A percentile compares a stretch with the other conserved stretches of the same genome.
phyloP scores from a whole-genome alignment of 2,329 filamentous ascomycete genomes.

The Colletotrichum sp. region DNA sequence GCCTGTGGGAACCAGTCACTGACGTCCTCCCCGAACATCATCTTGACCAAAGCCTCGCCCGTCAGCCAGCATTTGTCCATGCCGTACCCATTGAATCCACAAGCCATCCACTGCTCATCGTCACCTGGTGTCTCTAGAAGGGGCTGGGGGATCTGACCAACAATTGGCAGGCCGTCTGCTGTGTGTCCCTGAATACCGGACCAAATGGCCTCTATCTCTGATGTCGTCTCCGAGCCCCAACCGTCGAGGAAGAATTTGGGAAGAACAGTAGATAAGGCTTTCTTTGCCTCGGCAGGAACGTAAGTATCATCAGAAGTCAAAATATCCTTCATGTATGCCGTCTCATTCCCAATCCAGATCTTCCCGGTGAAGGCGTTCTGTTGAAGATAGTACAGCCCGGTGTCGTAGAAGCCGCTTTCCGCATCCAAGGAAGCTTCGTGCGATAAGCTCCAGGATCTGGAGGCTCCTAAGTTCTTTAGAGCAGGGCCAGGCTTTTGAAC shows the following conservation, averaged over 20 bases:
- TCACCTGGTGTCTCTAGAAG: neutral
- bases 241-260: slow-evolving; percentile 3
- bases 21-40: slow-evolving; percentile 27
- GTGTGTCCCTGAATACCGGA: slow-evolving; percentile 16
- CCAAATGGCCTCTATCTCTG: slow-evolving; percentile 4
- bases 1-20: slow-evolving; percentile 24
- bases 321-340: neutral
- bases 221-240: neutral
- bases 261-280: neutral
- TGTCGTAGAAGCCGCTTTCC: neutral
- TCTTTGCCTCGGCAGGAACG: neutral
- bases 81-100: slow-evolving; percentile 24
- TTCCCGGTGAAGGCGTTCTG: neutral
- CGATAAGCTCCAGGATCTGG: slow-evolving; percentile 21
- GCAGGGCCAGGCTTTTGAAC: slow-evolving; percentile 35
- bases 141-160: neutral
- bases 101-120: slow-evolving; percentile 23
- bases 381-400: slow-evolving; percentile 18
- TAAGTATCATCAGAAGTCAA: neutral
- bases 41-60: slow-evolving; percentile 25
- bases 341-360: slow-evolving; percentile 18
- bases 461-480: slow-evolving; percentile 8
- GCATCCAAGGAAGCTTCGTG: neutral
- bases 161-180: slow-evolving; percentile 10
- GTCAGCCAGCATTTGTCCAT: slow-evolving; percentile 26